Conservation (phyloP, 192 early-diverging fungal species). For the Nowakowskiella sp. region DNA sequence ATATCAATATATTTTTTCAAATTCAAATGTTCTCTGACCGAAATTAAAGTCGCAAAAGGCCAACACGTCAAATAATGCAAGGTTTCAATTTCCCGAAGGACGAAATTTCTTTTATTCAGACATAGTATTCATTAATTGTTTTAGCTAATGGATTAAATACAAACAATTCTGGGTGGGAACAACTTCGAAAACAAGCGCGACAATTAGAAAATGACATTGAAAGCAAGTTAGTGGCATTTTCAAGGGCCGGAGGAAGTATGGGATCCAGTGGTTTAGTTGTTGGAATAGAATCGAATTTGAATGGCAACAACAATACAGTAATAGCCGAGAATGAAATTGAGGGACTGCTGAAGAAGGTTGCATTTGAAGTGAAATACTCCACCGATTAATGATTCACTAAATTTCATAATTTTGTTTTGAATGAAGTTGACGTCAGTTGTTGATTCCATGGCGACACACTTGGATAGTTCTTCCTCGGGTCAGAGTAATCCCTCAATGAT, state of each 20-base stretch:
- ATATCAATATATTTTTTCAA: too few relatives aligned
- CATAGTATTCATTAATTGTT: too few relatives aligned
- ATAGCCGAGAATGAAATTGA: slow-evolving; percentile 48
- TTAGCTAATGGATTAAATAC: too few relatives aligned
- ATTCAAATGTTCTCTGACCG: too few relatives aligned
- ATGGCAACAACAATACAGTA: slow-evolving; percentile 7
- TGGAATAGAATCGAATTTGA: background rate
- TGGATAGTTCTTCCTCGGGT: slow-evolving; percentile 39
- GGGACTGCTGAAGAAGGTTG: slow-evolving; percentile 56
- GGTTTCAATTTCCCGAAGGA: too few relatives aligned
- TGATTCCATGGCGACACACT: slow-evolving; percentile 51
- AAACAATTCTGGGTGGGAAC: too few relatives aligned
- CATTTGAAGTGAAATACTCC: background rate
- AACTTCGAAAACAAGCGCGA: slow-evolving; percentile 59
- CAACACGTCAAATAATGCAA: too few relatives aligned
- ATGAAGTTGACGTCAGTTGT: slow-evolving; percentile 49
- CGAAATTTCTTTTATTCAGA: too few relatives aligned
- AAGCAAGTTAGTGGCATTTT: slow-evolving; percentile 46
- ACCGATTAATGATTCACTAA: background rate
- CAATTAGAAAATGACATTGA: slow-evolving; percentile 68
- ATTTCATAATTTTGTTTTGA: slow-evolving; percentile 9
- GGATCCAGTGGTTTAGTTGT: slow-evolving; percentile 9
- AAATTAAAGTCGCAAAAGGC: too few relatives aligned
- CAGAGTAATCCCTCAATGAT: slow-evolving; percentile 58
- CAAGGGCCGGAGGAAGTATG: slow-evolving; percentile 31